These are phyloP conservation scores for Lactarius tabidus DNA, from an alignment of 768 basidiomycete genomes.

Conservation along the genomic window DNA sequence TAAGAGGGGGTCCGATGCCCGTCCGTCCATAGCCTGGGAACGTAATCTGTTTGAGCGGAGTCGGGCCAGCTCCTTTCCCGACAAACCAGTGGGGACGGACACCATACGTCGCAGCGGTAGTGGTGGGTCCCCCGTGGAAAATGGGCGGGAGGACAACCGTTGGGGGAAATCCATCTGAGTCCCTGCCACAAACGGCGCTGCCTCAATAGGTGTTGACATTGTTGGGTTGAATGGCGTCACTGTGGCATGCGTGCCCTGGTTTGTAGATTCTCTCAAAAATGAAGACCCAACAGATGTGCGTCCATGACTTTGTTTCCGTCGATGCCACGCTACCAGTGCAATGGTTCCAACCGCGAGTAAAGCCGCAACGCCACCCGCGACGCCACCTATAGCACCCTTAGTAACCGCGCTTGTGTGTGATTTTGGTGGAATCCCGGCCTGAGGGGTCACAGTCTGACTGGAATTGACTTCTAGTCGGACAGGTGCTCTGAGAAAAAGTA, in stretches of 20 bases:
- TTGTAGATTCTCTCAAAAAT: neutral
- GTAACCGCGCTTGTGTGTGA: neutral
- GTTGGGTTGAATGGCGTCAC: neutral
- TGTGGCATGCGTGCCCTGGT: neutral
- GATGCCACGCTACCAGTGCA: neutral
- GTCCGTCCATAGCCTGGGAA: neutral
- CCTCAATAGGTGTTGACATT: neutral
- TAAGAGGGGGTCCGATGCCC: neutral
- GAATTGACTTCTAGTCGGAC: neutral
- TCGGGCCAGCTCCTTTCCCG: neutral
- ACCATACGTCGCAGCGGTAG: neutral
- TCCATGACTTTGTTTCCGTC: neutral
- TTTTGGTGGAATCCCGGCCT: neutral
- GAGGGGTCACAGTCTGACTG: too few relatives aligned
- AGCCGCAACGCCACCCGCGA: neutral
- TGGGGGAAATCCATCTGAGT: too few relatives aligned
- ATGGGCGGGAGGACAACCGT: neutral
- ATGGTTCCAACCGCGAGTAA: neutral
- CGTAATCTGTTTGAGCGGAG: neutral
- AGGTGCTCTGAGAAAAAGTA: neutral
- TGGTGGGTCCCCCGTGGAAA: neutral
- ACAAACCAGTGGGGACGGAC: neutral
- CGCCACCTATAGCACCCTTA: neutral
- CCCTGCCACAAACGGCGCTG: neutral
- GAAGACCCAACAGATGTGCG: neutral